A percentile compares a stretch with the other conserved stretches of the same genome.
phyloP scores from a whole-genome alignment of 1,139 yeast species.

The Ogataea hybrid region DNA sequence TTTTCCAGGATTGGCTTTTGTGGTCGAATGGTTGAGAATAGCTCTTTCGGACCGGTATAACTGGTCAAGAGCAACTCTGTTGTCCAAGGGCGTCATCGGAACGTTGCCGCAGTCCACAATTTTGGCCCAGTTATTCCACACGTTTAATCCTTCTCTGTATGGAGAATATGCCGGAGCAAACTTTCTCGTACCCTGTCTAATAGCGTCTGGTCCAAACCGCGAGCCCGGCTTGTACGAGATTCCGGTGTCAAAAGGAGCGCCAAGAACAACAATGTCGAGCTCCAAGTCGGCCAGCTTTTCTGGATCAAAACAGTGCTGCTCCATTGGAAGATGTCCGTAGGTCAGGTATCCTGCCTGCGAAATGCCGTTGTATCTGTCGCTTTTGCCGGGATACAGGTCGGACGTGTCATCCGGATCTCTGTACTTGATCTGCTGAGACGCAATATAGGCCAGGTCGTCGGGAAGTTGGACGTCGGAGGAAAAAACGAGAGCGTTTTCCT shows the following conservation, averaged over 20 bases:
- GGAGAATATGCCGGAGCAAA: slow-evolving; percentile 42
- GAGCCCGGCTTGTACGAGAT: slow-evolving; percentile 61
- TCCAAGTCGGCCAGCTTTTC: slow-evolving; percentile 9
- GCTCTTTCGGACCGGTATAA: slow-evolving; percentile 53
- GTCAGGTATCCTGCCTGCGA: slow-evolving; percentile 50
- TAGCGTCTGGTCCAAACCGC: slow-evolving; percentile 59
- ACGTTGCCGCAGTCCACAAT: slow-evolving; percentile 59
- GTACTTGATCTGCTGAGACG: slow-evolving; percentile 9
- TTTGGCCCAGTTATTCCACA: slow-evolving; percentile 48
- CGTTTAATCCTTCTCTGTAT: slow-evolving; percentile 47
- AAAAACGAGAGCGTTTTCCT: slow-evolving; percentile 9
- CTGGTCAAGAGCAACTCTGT: slow-evolving; percentile 55
- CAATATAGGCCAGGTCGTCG: slow-evolving; percentile 7
- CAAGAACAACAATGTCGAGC: slow-evolving; percentile 54
- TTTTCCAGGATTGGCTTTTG: slow-evolving; percentile 28
- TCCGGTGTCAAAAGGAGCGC: slow-evolving; percentile 63
- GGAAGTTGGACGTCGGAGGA: slow-evolving; percentile 22
- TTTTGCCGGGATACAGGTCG: slow-evolving; percentile 36
- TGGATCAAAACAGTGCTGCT: slow-evolving; percentile 19
- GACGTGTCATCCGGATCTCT: slow-evolving; percentile 39
- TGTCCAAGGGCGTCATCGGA: slow-evolving; percentile 58
- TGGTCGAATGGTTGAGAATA: slow-evolving; percentile 39
- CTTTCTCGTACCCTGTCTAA: slow-evolving; percentile 56
- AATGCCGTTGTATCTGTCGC: slow-evolving; percentile 38
- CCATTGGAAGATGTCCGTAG: slow-evolving; percentile 52